These are phyloP conservation scores for Xylaria longipes DNA, from an alignment of 495 filamentous ascomycete species.

Conservation along the genomic window DNA sequence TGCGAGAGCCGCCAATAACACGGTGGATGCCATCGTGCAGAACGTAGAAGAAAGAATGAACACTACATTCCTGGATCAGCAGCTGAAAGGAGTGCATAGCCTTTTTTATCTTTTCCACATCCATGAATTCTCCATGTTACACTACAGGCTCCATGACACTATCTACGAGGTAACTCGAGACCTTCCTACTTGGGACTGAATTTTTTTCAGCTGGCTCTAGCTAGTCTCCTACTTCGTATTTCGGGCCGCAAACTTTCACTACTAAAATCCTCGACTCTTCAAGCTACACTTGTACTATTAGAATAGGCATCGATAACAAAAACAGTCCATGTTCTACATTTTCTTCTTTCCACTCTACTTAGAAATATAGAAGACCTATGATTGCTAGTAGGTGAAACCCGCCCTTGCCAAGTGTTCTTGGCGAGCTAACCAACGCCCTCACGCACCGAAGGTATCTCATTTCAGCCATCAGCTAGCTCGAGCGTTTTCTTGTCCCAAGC, in stretches of 20 bases:
- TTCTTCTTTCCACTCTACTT: background rate
- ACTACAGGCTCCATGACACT: background rate
- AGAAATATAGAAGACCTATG: too few species aligned
- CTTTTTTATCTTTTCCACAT: background rate
- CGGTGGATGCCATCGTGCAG: background rate
- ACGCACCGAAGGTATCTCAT: too few species aligned
- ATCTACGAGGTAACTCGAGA: background rate
- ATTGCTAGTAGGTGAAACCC: too few species aligned
- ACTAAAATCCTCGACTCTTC: background rate
- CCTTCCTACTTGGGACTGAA: slow-evolving; percentile 23
- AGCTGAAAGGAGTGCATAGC: background rate
- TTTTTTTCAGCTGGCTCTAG: slow-evolving; percentile 6
- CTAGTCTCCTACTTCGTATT: slow-evolving; percentile 4
- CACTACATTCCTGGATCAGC: background rate
- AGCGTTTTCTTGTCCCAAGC: too few species aligned
- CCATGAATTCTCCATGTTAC: background rate
- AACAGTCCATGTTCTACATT: background rate
- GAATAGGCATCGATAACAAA: background rate
- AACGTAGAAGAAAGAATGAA: background rate
- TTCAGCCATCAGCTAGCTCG: too few species aligned
- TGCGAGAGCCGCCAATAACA: slow-evolving; percentile 9
- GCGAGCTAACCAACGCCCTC: too few species aligned
- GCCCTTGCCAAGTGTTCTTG: too few species aligned
- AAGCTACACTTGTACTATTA: background rate
- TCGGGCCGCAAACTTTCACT: background rate